Evolutionary conservation across 2,329 filamentous ascomycete genomes (phyloP).

Genomic region (Venturiaceae sp.): DNA sequence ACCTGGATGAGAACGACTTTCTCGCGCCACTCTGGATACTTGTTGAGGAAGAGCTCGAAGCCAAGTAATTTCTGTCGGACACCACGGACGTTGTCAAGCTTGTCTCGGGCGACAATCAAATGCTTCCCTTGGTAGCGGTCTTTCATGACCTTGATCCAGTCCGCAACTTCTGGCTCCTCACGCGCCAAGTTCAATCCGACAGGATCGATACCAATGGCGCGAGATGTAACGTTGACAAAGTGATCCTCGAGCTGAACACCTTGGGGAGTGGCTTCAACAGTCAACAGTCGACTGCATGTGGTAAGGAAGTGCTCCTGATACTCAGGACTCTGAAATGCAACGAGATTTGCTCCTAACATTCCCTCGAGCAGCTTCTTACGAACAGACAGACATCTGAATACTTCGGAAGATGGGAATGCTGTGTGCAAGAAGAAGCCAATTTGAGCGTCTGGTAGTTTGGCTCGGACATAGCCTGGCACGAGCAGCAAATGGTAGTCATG

Average conservation of each 20-base stretch:
- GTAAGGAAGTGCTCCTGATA: constrained; percentile 92
- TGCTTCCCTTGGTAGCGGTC: constrained; percentile 82
- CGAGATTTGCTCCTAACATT: constrained; percentile 83
- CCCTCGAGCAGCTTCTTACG: constrained; percentile 82
- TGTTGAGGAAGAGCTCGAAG: constrained; percentile 89
- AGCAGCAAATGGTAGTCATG: constrained; percentile 92
- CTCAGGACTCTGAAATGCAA: constrained; percentile 89
- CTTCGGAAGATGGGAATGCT: constrained; percentile 90
- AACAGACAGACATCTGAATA: constrained; percentile 84
- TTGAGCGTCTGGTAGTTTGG: constrained; percentile 83
- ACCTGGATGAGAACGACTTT: constrained; percentile 83
- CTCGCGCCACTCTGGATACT: constrained; percentile 82
- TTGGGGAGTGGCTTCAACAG: constrained; percentile 80
- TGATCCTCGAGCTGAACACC: constrained; percentile 86
- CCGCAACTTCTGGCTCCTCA: constrained; percentile 59
- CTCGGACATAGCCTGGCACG: constrained; percentile 79
- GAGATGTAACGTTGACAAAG: constrained; percentile 78
- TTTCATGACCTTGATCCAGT: constrained; percentile 71
- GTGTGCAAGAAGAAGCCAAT: constrained; percentile 96
- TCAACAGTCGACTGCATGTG: constrained; percentile 84
- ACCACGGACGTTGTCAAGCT: constrained; percentile 85
- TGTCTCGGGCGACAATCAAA: constrained; percentile 86
- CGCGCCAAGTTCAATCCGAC: constrained; percentile 63
- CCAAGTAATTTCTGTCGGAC: constrained; percentile 88
- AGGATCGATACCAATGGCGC: constrained; percentile 88